phyloP scores from a whole-genome alignment of 1,284 basidiomycete genomes.

The Volvariella volvacea region DNA sequence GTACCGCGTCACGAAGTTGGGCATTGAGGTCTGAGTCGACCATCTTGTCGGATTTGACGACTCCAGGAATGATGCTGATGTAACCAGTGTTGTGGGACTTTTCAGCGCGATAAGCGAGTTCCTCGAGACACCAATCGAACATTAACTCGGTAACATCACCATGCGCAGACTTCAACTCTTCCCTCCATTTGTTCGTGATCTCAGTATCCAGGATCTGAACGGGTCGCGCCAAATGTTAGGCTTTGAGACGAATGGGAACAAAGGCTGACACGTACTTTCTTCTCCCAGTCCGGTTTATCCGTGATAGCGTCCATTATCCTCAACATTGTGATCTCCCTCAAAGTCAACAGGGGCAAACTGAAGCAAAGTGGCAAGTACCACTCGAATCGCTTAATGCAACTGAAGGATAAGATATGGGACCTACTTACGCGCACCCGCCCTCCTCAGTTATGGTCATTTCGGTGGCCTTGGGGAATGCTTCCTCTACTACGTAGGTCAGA shows the following conservation, averaged over 20 bases:
- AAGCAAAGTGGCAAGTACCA: too few species aligned
- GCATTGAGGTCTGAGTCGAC: conserved; percentile 13
- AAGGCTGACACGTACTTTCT: conserved; percentile 1
- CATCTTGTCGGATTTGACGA: conserved; percentile 21
- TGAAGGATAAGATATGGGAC: too few species aligned
- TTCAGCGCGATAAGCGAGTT: conserved; percentile 15
- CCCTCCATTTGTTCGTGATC: conserved; percentile 14
- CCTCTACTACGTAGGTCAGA: neutral
- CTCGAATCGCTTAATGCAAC: too few species aligned
- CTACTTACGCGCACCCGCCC: too few species aligned
- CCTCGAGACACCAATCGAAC: conserved; percentile 17
- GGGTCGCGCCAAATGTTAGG: too few species aligned
- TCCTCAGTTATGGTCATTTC: neutral
- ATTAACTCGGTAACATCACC: conserved; percentile 14
- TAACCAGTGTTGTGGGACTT: conserved; percentile 9
- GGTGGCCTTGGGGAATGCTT: neutral
- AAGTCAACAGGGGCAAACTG: neutral
- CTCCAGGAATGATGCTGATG: conserved; percentile 15
- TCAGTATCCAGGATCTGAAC: conserved; percentile 13
- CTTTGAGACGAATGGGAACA: too few species aligned
- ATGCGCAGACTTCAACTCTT: conserved; percentile 8
- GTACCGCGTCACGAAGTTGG: conserved; percentile 4
- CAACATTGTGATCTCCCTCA: conserved; percentile 5
- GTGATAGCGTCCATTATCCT: conserved; percentile 5
- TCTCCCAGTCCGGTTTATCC: conserved; percentile 5